These are phyloP conservation scores for Benincasa hispida DNA, from an alignment of 306 rosid genomes.

Conservation along the genomic window DNA sequence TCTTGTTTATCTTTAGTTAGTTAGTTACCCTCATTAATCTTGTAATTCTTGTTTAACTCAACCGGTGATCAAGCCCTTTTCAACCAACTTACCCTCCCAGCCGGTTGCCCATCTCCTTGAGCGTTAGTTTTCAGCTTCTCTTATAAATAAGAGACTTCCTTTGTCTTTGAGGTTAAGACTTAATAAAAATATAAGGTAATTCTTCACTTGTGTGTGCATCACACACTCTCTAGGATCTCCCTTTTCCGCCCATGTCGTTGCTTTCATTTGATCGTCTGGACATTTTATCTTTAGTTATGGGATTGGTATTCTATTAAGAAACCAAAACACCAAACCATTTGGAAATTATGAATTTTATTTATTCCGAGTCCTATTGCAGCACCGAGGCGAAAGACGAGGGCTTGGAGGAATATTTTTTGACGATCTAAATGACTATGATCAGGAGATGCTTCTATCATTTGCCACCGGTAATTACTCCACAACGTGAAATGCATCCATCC, in stretches of 20 bases:
- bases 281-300: neutral
- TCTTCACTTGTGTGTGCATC: too few species aligned
- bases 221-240: neutral
- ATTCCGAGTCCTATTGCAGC: constrained; percentile 42
- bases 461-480: constrained; percentile 59
- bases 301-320: neutral
- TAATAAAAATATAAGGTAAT: too few species aligned
- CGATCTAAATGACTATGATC: constrained; percentile 88
- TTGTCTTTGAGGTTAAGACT: too few species aligned
- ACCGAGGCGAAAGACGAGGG: constrained; percentile 88
- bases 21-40: too few species aligned
- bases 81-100: too few species aligned
- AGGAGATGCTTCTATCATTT: constrained; percentile 96
- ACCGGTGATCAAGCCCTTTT: too few species aligned
- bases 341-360: neutral
- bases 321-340: neutral
- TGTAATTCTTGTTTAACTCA: too few species aligned
- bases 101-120: too few species aligned
- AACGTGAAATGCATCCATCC: neutral
- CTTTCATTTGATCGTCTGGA: neutral
- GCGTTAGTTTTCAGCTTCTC: too few species aligned
- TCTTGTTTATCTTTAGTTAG: too few species aligned
- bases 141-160: too few species aligned
- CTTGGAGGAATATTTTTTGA: constrained; percentile 98
- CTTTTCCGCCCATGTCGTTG: neutral